Evolutionary conservation across 2,329 filamentous ascomycete genomes (phyloP).

Genomic region (Calycina herbarum): DNA sequence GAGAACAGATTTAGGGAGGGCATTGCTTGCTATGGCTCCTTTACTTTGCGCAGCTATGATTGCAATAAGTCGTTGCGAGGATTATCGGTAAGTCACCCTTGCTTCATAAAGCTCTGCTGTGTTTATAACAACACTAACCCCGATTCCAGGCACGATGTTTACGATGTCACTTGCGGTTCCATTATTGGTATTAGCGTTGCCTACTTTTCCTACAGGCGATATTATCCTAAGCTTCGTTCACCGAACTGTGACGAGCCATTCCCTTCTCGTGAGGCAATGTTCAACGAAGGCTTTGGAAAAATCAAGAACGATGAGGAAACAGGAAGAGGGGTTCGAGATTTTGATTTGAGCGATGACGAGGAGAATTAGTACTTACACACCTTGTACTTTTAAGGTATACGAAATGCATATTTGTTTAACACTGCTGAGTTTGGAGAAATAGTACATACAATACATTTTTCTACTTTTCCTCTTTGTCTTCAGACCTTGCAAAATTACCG

Average conservation of each 20-base stretch:
- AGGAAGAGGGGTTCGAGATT: conserved; percentile 24
- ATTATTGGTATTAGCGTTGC: conserved; percentile 59
- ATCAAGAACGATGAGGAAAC: conserved; percentile 37
- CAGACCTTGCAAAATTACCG: not conserved
- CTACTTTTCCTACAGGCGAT: conserved; percentile 66
- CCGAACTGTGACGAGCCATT: conserved; percentile 58
- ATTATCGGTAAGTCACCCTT: conserved; percentile 51
- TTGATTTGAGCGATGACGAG: conserved; percentile 30
- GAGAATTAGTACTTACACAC: conserved; percentile 12
- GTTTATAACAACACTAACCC: conserved; percentile 1
- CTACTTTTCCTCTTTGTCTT: not conserved
- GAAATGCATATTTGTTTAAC: not conserved
- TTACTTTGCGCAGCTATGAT: conserved; percentile 65
- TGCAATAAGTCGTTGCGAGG: conserved; percentile 67
- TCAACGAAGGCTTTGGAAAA: conserved; percentile 37
- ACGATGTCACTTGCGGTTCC: conserved; percentile 64
- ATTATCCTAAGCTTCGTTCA: conserved; percentile 59
- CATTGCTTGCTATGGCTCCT: conserved; percentile 58
- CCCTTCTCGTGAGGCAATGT: conserved; percentile 39
- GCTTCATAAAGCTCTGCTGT: not conserved
- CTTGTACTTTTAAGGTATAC: not conserved
- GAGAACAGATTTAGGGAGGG: conserved; percentile 51
- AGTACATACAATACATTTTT: conserved; percentile 3
- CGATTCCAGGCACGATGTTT: conserved; percentile 58
- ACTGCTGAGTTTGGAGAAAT: not conserved